Percentiles rank a stretch among this genome's conserved stretches.
Conservation (phyloP, 176 grass and related monocot genomes). For the Musa acuminata region DNA sequence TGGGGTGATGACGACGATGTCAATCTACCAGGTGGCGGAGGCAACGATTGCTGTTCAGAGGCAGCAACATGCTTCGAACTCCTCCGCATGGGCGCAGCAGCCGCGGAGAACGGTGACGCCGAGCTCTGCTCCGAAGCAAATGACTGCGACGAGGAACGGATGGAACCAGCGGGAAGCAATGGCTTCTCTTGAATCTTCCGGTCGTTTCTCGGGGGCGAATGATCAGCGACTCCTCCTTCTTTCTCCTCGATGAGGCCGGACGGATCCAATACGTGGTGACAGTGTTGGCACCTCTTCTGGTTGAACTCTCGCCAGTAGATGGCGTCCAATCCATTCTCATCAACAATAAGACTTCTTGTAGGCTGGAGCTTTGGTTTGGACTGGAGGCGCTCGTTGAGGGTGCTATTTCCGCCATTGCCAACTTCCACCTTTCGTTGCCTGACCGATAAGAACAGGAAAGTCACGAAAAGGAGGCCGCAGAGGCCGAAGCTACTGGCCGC, state of each 20-base stretch:
- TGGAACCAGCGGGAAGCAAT: slow-evolving; percentile 1
- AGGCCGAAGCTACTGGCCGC: slow-evolving; percentile 81
- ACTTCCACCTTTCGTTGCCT: slow-evolving; percentile 21
- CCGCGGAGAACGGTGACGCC: slow-evolving; percentile 18
- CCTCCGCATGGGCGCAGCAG: slow-evolving; percentile 1
- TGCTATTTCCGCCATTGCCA: slow-evolving; percentile 26
- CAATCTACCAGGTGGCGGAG: neutral
- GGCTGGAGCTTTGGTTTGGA: neutral
- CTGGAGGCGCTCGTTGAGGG: neutral
- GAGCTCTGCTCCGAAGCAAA: neutral
- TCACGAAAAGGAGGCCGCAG: slow-evolving; percentile 53
- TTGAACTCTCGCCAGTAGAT: slow-evolving; percentile 74
- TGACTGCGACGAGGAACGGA: slow-evolving; percentile 6
- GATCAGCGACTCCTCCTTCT: neutral
- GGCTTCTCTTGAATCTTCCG: slow-evolving; percentile 3
- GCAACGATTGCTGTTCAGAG: neutral
- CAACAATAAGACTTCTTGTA: slow-evolving; percentile 29
- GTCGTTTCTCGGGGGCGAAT: neutral
- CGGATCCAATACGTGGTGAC: slow-evolving; percentile 6
- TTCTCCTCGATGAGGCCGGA: neutral
- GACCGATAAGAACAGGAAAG: slow-evolving; percentile 44
- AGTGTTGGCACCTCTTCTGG: slow-evolving; percentile 14
- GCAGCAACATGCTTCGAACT: neutral
- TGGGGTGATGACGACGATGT: neutral
- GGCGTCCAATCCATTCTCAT: slow-evolving; percentile 86